Evolutionary conservation across 2,329 filamentous ascomycete species (phyloP).

Genomic region (Lasiodiplodia hormozganensis): DNA sequence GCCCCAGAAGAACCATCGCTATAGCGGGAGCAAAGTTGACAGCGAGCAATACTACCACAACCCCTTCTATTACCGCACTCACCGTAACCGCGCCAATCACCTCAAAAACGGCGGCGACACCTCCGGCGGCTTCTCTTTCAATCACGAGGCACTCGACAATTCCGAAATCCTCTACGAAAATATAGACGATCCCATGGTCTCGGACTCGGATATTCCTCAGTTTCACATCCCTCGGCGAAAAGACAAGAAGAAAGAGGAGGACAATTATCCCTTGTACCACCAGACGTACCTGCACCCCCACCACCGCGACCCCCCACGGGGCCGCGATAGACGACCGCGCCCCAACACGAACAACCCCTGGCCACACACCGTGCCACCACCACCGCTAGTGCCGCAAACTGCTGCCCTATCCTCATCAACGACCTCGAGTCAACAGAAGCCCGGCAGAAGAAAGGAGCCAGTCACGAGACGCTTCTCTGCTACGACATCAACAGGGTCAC

Average conservation of each 20-base stretch:
- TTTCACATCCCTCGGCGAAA: neutral
- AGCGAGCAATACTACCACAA: slow-evolving; percentile 3
- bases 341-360: slow-evolving; percentile 1
- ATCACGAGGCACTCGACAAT: neutral
- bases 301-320: neutral
- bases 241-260: neutral
- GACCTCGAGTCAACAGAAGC: neutral
- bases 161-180: neutral
- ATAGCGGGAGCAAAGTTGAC: neutral
- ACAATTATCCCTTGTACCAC: neutral
- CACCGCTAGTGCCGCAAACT: neutral
- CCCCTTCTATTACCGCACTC: neutral
- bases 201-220: slow-evolving; percentile 1
- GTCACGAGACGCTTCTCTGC: too few relatives aligned
- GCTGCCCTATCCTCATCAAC: neutral
- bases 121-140: neutral
- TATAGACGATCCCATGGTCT: neutral
- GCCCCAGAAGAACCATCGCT: neutral
- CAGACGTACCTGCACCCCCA: neutral
- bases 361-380: neutral
- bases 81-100: neutral
- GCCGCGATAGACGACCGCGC: slow-evolving; percentile 1
- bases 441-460: too few relatives aligned
- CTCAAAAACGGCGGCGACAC: neutral
- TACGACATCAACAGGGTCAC: too few relatives aligned